Base-by-base conservation (phyloP, 1,284 basidiomycete genomes). In the Phylloboletellus chloephorus region DNA sequence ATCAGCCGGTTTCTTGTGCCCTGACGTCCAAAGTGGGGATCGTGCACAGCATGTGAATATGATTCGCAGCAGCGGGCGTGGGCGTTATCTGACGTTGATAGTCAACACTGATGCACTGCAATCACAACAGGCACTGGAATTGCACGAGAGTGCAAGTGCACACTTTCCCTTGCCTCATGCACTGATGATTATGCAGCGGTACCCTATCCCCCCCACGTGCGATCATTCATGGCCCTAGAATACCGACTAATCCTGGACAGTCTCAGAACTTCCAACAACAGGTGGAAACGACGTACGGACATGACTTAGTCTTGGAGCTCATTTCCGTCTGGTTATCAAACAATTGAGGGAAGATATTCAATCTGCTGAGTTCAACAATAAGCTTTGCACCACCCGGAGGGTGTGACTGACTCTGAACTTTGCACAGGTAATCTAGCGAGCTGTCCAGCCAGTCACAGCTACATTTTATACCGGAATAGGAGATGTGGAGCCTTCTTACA, bases 1-100 rank as follows among this genome's bases (percentile, higher is more conserved):
- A 82, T 52, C 79, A 82, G 49, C 76, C 78, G 3, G 78, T 81
- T 2, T 79, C 78, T 0, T 81, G 80, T 53, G 78, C 43, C 21
- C 53, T 81, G 35, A 75, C 68, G 1, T 78, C 74, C 2, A 81
- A 81, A 74, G 75, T 2, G 79, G 78, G 5, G 66, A 73, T 46
- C 66, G 74, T 12, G 35, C 56, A 1, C 74, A 79, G 47, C 79
- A 73, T 51, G 51, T 33, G 26, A 76, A 71, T 50, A 82, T 82
- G 79, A 64, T 79, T 29, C 50, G 78, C 80, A 53, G 57, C 63
- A 21, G 79, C 76, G 8, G 80, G 78, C 13, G 79, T 81, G 7
- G 67, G 67, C 35, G 73, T 82, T 43, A 78, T 82, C 69, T 35
- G 79, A 82, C 52, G 76, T 76, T 0, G n/a, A 59, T 84, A 30